Conservation (phyloP, 306 rosid genomes). For the Trifolium repens region DNA sequence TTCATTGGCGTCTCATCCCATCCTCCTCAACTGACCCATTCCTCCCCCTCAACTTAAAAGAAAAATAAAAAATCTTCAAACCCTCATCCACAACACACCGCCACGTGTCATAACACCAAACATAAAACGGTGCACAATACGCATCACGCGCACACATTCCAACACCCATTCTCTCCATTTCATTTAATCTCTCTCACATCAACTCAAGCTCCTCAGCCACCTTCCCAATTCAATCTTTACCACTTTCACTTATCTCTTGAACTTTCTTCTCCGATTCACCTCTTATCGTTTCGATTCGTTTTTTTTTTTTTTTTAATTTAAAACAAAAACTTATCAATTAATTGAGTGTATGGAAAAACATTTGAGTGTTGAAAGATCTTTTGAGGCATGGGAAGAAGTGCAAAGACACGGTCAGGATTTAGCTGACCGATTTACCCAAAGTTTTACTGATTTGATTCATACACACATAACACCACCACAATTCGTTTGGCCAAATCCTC, state of each 20-base stretch:
- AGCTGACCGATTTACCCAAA: slow-evolving; percentile 94
- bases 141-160: neutral
- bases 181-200: neutral
- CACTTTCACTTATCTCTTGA: neutral
- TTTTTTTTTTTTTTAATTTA: neutral
- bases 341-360: no score
- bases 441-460: slow-evolving; percentile 83
- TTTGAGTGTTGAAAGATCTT: slow-evolving; percentile 84
- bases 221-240: neutral
- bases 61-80: neutral
- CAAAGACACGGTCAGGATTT: slow-evolving; percentile 96
- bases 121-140: slow-evolving; percentile 21
- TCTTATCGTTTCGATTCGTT: neutral
- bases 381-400: slow-evolving; percentile 98
- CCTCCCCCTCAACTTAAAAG: neutral
- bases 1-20: neutral
- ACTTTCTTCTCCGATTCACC: neutral
- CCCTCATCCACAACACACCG: slow-evolving; percentile 20
- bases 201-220: neutral
- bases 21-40: neutral
- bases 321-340: no score
- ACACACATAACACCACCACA: slow-evolving; percentile 79
- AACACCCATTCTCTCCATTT: neutral
- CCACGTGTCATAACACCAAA: neutral
- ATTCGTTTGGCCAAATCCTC: slow-evolving; percentile 81